Conservation (phyloP, 208 protist genomes). For the Leishmania major region DNA sequence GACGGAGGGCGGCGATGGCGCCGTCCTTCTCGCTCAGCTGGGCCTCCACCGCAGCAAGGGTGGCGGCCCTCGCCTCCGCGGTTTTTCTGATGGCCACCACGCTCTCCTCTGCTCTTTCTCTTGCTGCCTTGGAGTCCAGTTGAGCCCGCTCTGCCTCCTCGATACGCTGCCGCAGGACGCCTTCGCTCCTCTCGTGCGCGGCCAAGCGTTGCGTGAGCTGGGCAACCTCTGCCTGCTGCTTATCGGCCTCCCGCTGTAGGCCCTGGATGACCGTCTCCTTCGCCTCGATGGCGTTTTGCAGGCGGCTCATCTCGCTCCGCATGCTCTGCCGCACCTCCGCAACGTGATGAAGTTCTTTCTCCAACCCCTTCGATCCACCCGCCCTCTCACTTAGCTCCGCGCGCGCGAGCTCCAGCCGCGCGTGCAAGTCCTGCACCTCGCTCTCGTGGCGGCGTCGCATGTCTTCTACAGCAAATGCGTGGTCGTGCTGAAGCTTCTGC, state of each 20-base stretch:
- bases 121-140: slow-evolving; percentile 20
- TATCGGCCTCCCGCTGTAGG: slow-evolving; percentile 28
- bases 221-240: slow-evolving; percentile 28
- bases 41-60: slow-evolving; percentile 11
- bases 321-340: slow-evolving; percentile 38
- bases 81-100: slow-evolving; percentile 25
- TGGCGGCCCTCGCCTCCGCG: slow-evolving; percentile 12
- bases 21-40: slow-evolving; percentile 17
- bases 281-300: slow-evolving; percentile 10
- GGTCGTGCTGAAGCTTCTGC: slow-evolving; percentile 42
- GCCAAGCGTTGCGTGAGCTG: slow-evolving; percentile 31
- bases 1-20: slow-evolving; percentile 20
- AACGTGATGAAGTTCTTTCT: slow-evolving; percentile 41
- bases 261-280: slow-evolving; percentile 27
- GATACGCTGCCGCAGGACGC: slow-evolving; percentile 20
- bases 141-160: slow-evolving; percentile 33
- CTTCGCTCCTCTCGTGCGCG: slow-evolving; percentile 23
- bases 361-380: slow-evolving; percentile 49
- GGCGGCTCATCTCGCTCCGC: slow-evolving; percentile 26
- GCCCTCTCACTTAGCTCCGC: slow-evolving; percentile 48
- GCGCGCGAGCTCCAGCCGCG: slow-evolving; percentile 49
- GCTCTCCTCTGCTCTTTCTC: slow-evolving; percentile 21
- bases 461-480: slow-evolving; percentile 35
- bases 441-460: slow-evolving; percentile 37
- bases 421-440: slow-evolving; percentile 50